Conservation (phyloP, 2,329 filamentous ascomycete species). For the Exophiala oligosperma region DNA sequence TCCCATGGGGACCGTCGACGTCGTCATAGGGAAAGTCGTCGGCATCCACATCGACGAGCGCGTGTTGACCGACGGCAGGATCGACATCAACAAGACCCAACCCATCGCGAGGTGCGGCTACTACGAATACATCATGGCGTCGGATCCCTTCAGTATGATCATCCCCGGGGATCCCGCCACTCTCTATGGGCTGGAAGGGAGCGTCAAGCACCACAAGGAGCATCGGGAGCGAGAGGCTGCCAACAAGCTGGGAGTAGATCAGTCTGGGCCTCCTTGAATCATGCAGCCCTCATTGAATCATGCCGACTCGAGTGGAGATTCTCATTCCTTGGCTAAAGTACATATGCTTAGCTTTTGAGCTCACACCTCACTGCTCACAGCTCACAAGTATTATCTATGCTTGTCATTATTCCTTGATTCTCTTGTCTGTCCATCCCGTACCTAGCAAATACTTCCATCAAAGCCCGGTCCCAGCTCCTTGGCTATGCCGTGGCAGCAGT, state of each 20-base stretch:
- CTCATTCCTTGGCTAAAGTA: not conserved
- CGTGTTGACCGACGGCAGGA: conserved; percentile 54
- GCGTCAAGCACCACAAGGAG: conserved; percentile 31
- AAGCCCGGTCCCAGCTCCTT: not conserved
- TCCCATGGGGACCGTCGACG: conserved; percentile 58
- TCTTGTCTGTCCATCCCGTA: not conserved
- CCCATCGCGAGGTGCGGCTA: conserved; percentile 64
- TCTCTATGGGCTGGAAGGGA: conserved; percentile 43
- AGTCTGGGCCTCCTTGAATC: conserved; percentile 9
- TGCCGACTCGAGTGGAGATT: not conserved
- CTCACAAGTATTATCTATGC: not conserved
- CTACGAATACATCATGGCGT: conserved; percentile 58
- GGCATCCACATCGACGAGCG: conserved; percentile 58
- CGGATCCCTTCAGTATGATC: conserved; percentile 60
- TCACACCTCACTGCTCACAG: not conserved
- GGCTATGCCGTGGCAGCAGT: not conserved
- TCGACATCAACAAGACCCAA: conserved; percentile 58
- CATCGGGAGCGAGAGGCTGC: conserved; percentile 22
- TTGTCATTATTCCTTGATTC: not conserved
- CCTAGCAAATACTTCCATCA: not conserved
- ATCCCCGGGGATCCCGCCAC: conserved; percentile 42
- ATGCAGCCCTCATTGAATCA: conserved; percentile 6
- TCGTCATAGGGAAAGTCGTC: conserved; percentile 59
- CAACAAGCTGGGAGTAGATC: conserved; percentile 8
- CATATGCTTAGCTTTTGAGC: not conserved